A percentile compares a stretch with the other conserved stretches of the same genome.
Conservation (phyloP, 139 green algal genomes). For the Chlamydomonas sphaeroides region DNA sequence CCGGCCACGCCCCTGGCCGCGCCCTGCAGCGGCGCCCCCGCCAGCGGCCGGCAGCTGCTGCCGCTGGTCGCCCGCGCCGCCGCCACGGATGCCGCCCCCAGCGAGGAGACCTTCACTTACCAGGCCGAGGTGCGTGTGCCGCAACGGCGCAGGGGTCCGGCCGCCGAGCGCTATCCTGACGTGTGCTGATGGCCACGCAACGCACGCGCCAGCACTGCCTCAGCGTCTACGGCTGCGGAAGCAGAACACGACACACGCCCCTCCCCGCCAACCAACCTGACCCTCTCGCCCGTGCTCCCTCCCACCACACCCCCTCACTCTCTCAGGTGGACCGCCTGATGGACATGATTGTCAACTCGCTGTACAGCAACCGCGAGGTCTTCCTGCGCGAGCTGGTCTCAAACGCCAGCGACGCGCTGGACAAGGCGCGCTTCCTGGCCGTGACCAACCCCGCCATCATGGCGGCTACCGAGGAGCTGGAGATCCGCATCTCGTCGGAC, state of each 20-base stretch:
- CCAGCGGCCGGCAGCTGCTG: not conserved
- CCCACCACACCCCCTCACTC: too few species aligned
- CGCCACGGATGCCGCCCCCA: conserved; percentile 27
- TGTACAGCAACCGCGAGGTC: conserved; percentile 96
- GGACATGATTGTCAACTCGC: conserved; percentile 99
- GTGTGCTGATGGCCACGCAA: too few species aligned
- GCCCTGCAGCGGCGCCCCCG: too few species aligned
- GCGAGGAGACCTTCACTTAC: conserved; percentile 80
- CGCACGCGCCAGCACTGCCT: too few species aligned
- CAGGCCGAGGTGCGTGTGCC: conserved; percentile 79
- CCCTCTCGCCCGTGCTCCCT: too few species aligned
- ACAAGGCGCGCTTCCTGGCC: conserved; percentile 88
- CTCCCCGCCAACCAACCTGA: too few species aligned
- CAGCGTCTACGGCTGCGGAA: too few species aligned
- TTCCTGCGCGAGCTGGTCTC: conserved; percentile 93
- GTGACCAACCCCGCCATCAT: conserved; percentile 74
- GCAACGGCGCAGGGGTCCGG: too few species aligned
- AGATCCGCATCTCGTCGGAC: conserved; percentile 93
- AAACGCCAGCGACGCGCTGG: conserved; percentile 96
- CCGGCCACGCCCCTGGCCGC: not conserved
- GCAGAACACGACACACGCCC: too few species aligned
- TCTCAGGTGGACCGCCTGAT: conserved; percentile 94
- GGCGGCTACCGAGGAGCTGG: conserved; percentile 74
- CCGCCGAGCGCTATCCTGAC: too few species aligned
- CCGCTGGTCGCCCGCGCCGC: conserved; percentile 3